phyloP scores from a whole-genome alignment of 2,329 filamentous ascomycete species.

The Microdochium paspali region DNA sequence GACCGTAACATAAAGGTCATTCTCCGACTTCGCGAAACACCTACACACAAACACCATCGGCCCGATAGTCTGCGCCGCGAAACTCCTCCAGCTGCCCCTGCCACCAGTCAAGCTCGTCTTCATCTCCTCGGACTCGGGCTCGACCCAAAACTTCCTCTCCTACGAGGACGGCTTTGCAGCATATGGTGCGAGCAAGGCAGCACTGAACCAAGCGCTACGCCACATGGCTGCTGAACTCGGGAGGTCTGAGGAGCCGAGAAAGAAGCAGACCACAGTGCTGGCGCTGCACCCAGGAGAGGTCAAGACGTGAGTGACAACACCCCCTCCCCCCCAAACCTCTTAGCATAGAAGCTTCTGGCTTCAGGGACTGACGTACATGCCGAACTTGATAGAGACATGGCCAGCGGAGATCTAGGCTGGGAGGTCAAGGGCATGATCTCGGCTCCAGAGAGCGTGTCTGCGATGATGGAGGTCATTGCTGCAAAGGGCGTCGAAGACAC shows the following conservation, averaged over 20 bases:
- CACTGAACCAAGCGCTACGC: constrained; percentile 44
- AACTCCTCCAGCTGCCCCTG: constrained; percentile 27
- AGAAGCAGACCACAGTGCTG: constrained; percentile 35
- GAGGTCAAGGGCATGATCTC: constrained; percentile 41
- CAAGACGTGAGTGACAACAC: constrained; percentile 25
- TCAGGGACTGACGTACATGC: constrained; percentile 2
- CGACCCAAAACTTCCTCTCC: constrained; percentile 36
- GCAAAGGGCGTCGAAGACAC: constrained; percentile 36
- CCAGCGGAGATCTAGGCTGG: constrained; percentile 39
- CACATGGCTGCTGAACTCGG: constrained; percentile 47
- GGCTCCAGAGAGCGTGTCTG: constrained; percentile 35
- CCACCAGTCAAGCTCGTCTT: constrained; percentile 32
- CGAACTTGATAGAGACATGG: constrained; percentile 34
- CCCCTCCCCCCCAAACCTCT: not conserved
- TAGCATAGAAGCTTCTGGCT: not conserved
- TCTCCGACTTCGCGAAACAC: constrained; percentile 42
- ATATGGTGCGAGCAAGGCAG: constrained; percentile 46
- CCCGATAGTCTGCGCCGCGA: constrained; percentile 45
- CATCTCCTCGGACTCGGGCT: constrained; percentile 49
- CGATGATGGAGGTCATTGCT: constrained; percentile 40
- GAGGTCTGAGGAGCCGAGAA: constrained; percentile 24
- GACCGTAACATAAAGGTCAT: constrained; percentile 27
- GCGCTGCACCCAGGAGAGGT: constrained; percentile 51
- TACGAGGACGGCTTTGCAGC: constrained; percentile 48
- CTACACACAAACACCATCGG: constrained; percentile 49